Conservation (phyloP, 805 yeast species). For the Barnettozyma sp. region DNA sequence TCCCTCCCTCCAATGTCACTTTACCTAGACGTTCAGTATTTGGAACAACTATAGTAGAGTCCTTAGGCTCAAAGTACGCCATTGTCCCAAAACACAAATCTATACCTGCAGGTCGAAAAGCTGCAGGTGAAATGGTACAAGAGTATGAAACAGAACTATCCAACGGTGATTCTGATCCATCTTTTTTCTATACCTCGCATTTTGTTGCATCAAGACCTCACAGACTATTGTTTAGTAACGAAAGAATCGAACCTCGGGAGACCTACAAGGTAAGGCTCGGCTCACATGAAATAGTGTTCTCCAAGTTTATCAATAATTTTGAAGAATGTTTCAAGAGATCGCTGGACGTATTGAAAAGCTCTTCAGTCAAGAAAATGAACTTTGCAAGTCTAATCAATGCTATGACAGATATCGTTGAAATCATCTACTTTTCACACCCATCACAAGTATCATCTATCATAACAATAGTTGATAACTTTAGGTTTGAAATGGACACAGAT, state of each 20-base stretch:
- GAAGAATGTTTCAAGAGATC: constrained; percentile 12
- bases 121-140: constrained; percentile 1
- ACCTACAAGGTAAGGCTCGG: constrained; percentile 14
- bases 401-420: constrained; percentile 11
- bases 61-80: constrained; percentile 16
- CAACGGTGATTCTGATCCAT: too few relatives aligned
- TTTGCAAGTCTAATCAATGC: constrained; percentile 7
- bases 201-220: constrained; percentile 13
- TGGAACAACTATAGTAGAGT: constrained; percentile 19
- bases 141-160: too few relatives aligned
- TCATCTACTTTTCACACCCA: constrained; percentile 12
- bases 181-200: constrained; percentile 5
- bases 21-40: constrained; percentile 16
- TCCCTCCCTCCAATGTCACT: constrained; percentile 11
- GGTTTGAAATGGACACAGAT: constrained; percentile 14
- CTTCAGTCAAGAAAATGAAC: constrained; percentile 4
- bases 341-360: constrained; percentile 9
- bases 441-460: constrained; percentile 14
- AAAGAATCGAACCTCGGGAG: constrained; percentile 2
- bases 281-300: constrained; percentile 7
- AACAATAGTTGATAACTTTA: constrained; percentile 17
- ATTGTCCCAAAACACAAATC: constrained; percentile 9
- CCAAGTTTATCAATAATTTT: constrained; percentile 10
- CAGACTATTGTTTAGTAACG: constrained; percentile 10
- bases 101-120: neutral